A percentile compares a stretch with the other conserved stretches of the same genome.
These are phyloP conservation scores for Penicillium sclerotigenum DNA, from an alignment of 2,329 filamentous ascomycete genomes.

Conservation along the genomic window DNA sequence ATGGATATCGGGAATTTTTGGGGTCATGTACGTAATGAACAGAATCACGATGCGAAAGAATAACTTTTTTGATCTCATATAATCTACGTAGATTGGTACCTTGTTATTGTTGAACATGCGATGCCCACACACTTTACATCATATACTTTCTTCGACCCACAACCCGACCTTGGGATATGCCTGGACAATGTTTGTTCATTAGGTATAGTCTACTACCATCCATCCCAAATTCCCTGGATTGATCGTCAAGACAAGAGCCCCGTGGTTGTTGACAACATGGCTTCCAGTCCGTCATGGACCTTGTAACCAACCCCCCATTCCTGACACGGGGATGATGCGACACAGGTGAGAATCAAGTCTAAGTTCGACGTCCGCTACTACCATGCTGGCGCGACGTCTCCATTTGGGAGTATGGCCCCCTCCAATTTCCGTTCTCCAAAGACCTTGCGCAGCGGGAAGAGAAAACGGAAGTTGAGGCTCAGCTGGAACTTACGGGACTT, in stretches of 20 bases:
- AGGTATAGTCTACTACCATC: not conserved
- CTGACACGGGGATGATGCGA: not conserved
- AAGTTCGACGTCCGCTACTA: not conserved
- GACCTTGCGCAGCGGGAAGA: too few species aligned
- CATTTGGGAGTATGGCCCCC: too few species aligned
- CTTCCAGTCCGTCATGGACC: not conserved
- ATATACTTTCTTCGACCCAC: too few species aligned
- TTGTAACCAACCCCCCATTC: not conserved
- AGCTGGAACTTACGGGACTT: too few species aligned
- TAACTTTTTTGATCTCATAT: not conserved
- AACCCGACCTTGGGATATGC: not conserved
- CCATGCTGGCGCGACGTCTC: too few species aligned
- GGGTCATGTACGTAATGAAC: constrained; percentile 11
- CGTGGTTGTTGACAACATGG: not conserved
- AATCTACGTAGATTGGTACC: not conserved
- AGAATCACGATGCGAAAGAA: constrained; percentile 1
- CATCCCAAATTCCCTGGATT: not conserved
- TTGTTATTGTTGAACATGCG: too few species aligned
- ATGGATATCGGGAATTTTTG: constrained; percentile 7
- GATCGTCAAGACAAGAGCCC: not conserved
- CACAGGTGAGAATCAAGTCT: not conserved
- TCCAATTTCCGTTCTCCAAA: too few species aligned
- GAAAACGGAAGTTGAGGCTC: too few species aligned
- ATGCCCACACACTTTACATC: too few species aligned
- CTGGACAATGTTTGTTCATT: too few species aligned